Conservation (phyloP, 2,329 filamentous ascomycete genomes). For the Dryadomyces quercus-mongolicae region DNA sequence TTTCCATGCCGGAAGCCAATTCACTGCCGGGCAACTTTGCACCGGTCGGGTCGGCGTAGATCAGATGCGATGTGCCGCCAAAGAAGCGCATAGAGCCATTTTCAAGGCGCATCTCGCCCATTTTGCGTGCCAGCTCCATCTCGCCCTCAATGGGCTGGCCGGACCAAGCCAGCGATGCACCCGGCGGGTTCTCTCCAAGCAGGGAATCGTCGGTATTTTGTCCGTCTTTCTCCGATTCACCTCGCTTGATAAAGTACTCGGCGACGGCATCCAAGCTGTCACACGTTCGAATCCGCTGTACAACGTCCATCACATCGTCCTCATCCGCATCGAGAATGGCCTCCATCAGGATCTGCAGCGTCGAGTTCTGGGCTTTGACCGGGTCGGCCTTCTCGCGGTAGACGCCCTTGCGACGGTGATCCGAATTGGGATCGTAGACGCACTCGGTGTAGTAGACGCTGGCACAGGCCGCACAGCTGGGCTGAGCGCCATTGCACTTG, state of each 20-base stretch:
- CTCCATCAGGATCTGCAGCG: conserved; percentile 83
- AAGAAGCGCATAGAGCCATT: conserved; percentile 85
- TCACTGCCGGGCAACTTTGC: too few relatives aligned
- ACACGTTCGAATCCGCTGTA: conserved; percentile 79
- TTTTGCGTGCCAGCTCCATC: conserved; percentile 76
- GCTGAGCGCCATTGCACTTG: conserved; percentile 84
- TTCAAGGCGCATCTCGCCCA: conserved; percentile 80
- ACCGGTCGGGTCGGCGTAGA: conserved; percentile 49
- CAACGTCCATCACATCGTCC: conserved; percentile 68
- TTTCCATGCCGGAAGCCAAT: too few relatives aligned
- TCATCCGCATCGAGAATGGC: conserved; percentile 86
- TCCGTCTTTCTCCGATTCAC: conserved; percentile 19
- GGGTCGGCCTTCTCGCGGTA: conserved; percentile 90
- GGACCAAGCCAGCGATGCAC: conserved; percentile 20
- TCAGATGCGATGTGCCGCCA: conserved; percentile 85
- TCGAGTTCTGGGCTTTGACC: conserved; percentile 76
- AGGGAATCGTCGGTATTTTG: conserved; percentile 19
- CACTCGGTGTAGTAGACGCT: conserved; percentile 88
- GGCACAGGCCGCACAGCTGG: conserved; percentile 88
- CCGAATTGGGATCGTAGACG: conserved; percentile 90
- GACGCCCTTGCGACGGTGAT: conserved; percentile 91
- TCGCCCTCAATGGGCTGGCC: conserved; percentile 45
- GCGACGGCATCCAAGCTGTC: conserved; percentile 52
- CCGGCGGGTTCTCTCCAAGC: too few relatives aligned
- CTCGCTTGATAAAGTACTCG: conserved; percentile 37